Percentiles rank a stretch among this genome's conserved stretches.
Conservation (phyloP, 306 rosid genomes). For the Trifolium pratense region DNA sequence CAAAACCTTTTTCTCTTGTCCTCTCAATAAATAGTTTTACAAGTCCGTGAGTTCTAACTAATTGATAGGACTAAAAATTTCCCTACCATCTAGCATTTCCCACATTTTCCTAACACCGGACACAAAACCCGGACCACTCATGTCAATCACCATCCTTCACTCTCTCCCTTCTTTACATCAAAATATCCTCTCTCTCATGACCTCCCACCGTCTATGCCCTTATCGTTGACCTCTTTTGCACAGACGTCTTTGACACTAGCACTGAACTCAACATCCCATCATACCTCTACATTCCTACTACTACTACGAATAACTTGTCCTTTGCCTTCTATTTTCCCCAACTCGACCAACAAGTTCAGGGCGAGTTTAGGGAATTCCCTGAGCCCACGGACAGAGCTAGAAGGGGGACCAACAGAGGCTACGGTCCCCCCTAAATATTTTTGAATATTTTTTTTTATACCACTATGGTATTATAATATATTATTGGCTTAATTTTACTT, state of each 20-base stretch:
- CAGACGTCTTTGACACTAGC: conserved; percentile 62
- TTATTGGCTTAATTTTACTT: too few species aligned
- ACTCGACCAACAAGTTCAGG: conserved; percentile 46
- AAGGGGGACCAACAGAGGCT: too few species aligned
- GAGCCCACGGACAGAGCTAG: too few species aligned
- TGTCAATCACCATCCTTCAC: conserved; percentile 40
- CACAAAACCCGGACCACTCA: conserved; percentile 35
- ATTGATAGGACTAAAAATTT: too few species aligned
- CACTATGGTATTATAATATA: too few species aligned
- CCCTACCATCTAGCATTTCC: conserved; percentile 38
- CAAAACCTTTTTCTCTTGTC: too few species aligned
- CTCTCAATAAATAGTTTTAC: too few species aligned
- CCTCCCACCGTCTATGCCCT: conserved; percentile 39
- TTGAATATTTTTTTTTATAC: too few species aligned
- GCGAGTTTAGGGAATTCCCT: conserved; percentile 54
- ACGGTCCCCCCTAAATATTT: too few species aligned
- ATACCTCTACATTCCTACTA: conserved; percentile 57
- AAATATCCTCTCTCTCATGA: background rate
- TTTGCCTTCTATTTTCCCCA: conserved; percentile 51
- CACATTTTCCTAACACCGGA: conserved; percentile 42
- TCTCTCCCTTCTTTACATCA: conserved; percentile 48
- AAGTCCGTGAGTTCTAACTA: too few species aligned
- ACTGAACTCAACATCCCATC: conserved; percentile 48
- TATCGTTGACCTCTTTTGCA: conserved; percentile 64
- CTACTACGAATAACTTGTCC: conserved; percentile 55